Conservation (phyloP, 345 rosid genomes). For the sweet orange (Citrus sinensis) region DNA sequence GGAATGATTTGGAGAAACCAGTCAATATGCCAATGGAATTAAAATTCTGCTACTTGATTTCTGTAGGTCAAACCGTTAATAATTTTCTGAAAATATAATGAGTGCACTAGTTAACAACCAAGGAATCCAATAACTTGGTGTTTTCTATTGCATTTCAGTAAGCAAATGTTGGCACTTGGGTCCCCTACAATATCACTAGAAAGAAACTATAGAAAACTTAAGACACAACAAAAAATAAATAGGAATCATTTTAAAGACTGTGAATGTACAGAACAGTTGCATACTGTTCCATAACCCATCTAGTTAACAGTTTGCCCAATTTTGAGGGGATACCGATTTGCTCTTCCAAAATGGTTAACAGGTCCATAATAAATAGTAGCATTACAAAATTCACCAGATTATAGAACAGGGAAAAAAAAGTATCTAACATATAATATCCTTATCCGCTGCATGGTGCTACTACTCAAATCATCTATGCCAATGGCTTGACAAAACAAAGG, state of each 20-base stretch:
- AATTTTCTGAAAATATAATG: not conserved
- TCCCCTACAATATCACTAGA: not conserved
- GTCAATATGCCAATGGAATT: not conserved
- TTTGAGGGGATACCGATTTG: not conserved
- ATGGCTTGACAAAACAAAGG: not conserved
- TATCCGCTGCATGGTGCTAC: not conserved
- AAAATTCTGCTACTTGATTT: not conserved
- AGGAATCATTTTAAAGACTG: not conserved
- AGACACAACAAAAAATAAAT: not conserved
- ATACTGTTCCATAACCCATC: not conserved
- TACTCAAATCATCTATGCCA: not conserved
- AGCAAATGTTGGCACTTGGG: not conserved
- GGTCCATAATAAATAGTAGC: not conserved
- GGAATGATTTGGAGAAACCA: conserved; percentile 10
- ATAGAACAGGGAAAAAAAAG: not conserved
- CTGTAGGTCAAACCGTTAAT: not conserved
- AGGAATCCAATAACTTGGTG: not conserved
- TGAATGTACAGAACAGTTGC: not conserved
- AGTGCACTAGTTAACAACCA: not conserved
- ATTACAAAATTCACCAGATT: not conserved
- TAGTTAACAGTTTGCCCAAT: not conserved
- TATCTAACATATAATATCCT: not conserved
- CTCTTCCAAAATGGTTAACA: not conserved
- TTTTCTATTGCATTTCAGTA: not conserved
- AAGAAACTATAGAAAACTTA: not conserved